These are phyloP conservation scores for Raffaelea deltoideospora DNA, from an alignment of 2,329 filamentous ascomycete genomes.

Conservation along the genomic window DNA sequence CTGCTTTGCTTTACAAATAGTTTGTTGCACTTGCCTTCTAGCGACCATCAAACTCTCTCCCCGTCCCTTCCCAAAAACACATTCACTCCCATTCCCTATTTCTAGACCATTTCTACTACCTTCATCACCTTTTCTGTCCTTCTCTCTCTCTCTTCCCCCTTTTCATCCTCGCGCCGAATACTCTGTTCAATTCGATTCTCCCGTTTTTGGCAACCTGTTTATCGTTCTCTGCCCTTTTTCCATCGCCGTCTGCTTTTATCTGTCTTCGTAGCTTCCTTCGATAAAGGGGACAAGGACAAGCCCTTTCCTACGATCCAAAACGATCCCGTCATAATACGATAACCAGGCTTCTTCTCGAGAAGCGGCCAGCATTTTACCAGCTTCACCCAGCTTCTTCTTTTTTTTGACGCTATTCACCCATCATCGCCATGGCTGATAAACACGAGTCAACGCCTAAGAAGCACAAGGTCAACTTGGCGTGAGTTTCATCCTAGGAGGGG, in stretches of 20 bases:
- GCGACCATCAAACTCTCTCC: too few species aligned
- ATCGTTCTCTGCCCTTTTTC: neutral
- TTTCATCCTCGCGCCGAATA: neutral
- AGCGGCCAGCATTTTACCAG: neutral
- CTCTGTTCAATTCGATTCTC: neutral
- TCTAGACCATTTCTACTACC: conserved; percentile 1
- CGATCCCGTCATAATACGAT: too few species aligned
- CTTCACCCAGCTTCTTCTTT: neutral
- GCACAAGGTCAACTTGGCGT: conserved; percentile 76
- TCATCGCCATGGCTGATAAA: conserved; percentile 49
- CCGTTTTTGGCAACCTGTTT: neutral
- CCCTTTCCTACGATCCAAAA: neutral
- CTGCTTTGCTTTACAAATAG: neutral
- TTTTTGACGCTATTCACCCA: neutral
- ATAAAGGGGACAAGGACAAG: neutral
- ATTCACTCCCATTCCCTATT: too few species aligned
- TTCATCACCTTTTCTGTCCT: conserved; percentile 2
- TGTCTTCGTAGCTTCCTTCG: neutral
- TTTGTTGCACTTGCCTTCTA: neutral
- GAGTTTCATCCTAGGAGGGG: conserved; percentile 25
- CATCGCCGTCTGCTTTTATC: neutral
- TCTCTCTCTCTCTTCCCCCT: neutral
- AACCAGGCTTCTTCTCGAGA: neutral
- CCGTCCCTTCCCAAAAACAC: too few species aligned
- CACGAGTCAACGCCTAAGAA: conserved; percentile 9